Evolutionary conservation across 2,329 filamentous ascomycete genomes (phyloP).

Genomic region (Fusarium sp.): DNA sequence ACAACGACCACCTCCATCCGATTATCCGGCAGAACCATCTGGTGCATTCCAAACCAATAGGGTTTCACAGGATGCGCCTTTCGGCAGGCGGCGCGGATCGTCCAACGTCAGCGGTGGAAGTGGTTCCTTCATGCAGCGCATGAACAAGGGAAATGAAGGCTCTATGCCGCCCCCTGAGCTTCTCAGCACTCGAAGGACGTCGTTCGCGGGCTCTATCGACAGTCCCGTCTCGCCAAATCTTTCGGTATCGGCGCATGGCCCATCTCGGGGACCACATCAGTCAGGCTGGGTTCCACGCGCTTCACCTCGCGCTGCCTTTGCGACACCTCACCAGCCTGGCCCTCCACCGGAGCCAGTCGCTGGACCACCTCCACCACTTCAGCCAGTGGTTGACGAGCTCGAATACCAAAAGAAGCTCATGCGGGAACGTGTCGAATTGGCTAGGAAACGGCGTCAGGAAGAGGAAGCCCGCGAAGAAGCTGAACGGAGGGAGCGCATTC

Average conservation of each 20-base stretch:
- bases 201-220: constrained; percentile 63
- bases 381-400: constrained; percentile 64
- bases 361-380: constrained; percentile 47
- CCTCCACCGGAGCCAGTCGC: constrained; percentile 47
- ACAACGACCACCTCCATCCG: constrained; percentile 75
- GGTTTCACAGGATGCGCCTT: constrained; percentile 73
- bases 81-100: constrained; percentile 83
- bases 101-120: constrained; percentile 93
- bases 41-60: constrained; percentile 86
- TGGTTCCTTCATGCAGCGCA: constrained; percentile 73
- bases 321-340: constrained; percentile 52
- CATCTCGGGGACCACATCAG: constrained; percentile 42
- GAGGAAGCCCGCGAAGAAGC: constrained; percentile 79
- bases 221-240: constrained; percentile 60
- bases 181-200: constrained; percentile 59
- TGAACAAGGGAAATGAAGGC: constrained; percentile 58
- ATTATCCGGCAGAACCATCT: constrained; percentile 83
- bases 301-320: constrained; percentile 59
- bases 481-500: constrained; percentile 77
- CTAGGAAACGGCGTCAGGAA: constrained; percentile 75
- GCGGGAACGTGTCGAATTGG: constrained; percentile 76
- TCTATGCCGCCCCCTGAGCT: constrained; percentile 58
- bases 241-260: constrained; percentile 44
- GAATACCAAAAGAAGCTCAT: constrained; percentile 78
- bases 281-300: constrained; percentile 48